phyloP scores from a whole-genome alignment of 2,329 filamentous ascomycete genomes.

The Exophiala calicioides region DNA sequence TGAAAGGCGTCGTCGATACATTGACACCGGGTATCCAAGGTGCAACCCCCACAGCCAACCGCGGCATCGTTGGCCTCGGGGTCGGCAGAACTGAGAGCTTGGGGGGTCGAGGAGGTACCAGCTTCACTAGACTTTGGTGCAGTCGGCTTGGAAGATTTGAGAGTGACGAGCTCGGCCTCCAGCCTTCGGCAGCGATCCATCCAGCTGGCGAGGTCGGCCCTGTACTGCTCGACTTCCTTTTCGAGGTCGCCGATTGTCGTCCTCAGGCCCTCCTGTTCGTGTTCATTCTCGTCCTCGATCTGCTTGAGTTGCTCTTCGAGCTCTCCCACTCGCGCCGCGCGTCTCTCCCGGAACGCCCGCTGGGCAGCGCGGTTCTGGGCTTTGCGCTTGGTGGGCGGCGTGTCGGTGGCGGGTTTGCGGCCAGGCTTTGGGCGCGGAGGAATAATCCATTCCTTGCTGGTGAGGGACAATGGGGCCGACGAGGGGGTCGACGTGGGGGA shows the following conservation, averaged over 20 bases:
- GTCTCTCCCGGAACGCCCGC: conserved; percentile 82
- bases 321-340: conserved; percentile 79
- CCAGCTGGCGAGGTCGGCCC: conserved; percentile 51
- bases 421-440: conserved; percentile 85
- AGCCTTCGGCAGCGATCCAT: conserved; percentile 60
- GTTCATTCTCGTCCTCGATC: conserved; percentile 50
- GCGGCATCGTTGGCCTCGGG: conserved; percentile 41
- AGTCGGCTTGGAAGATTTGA: conserved; percentile 36
- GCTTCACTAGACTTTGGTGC: conserved; percentile 37
- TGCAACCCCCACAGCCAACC: conserved; percentile 67
- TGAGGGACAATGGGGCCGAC: conserved; percentile 57
- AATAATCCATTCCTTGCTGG: conserved; percentile 82
- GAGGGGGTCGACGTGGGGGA: conserved; percentile 39
- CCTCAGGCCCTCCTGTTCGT: conserved; percentile 51
- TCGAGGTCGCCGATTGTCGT: conserved; percentile 61
- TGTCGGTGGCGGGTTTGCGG: conserved; percentile 90
- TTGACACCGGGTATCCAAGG: conserved; percentile 62
- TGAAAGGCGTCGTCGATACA: conserved; percentile 60
- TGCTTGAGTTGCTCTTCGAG: conserved; percentile 54
- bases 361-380: conserved; percentile 92
- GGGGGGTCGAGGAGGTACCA: conserved; percentile 33
- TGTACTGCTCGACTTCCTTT: conserved; percentile 66
- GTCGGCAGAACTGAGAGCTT: conserved; percentile 37
- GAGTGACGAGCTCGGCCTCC: conserved; percentile 57
- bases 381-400: conserved; percentile 88